Base-by-base conservation (phyloP, 2,329 filamentous ascomycete species). In the Colletotrichum tofieldiae region DNA sequence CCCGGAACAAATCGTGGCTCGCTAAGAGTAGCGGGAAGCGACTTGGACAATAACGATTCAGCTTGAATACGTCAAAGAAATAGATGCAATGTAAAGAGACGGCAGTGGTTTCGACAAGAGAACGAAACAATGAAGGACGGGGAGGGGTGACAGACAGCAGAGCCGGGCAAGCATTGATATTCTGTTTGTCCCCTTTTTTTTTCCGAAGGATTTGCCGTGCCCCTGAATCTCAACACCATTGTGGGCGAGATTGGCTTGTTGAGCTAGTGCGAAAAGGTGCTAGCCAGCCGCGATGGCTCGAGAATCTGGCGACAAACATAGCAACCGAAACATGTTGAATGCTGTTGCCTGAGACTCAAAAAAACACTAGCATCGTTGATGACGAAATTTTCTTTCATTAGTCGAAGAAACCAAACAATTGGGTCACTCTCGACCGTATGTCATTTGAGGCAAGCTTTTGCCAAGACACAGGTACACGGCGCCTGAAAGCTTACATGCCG, bases 151-250 rank as follows among this genome's bases (percentile, higher is more conserved):
- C 5, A 18, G 18, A 35, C 58, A 3, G 16, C 29, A 8, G 29
- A n/a, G 8, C 18, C 14, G n/a, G 9, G 9, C 32, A 14, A 35
- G n/a, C 9, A 23, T 18, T 26, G 29, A 11, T 12, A 4, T 47
- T 47, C 20, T 45, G 7, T n/a, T 54, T 32, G 2, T 29, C 18
- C 5, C 14, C 26, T 20, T 29, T 54, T 12, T 2, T 4, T n/a
- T 47, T 47, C 1, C 5, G 12, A 62, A 62, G 59, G 8, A 51
- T 37, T 26, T 14, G 16, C 23, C 1, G 32, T 20, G 29, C 32
- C 59, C 59, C 43, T 51, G 43, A 62, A 49, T 18, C 8, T 49
- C n/a, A 37, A 16, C 23, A 39, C 32, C 59, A 51, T 23, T 37
- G 16, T 8, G 47, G 35, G 14, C 47, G 60, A 63, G 35, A 63